phyloP scores from a whole-genome alignment of 2,329 filamentous ascomycete species.

The Sporothrix curviconia region DNA sequence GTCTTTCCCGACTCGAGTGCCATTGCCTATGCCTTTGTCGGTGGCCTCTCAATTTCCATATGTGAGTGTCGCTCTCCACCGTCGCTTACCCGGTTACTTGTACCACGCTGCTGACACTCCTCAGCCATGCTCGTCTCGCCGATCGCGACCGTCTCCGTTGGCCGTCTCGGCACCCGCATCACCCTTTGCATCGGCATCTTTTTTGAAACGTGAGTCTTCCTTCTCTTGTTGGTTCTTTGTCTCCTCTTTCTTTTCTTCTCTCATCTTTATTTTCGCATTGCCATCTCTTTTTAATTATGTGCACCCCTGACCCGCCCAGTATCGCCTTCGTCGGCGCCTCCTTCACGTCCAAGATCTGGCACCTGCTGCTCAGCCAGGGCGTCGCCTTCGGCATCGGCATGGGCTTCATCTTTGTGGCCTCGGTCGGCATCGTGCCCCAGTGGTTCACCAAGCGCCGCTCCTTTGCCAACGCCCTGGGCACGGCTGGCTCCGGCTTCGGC shows the following conservation, averaged over 20 bases:
- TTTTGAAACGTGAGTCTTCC: slow-evolving; percentile 46
- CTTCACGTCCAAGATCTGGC: slow-evolving; percentile 64
- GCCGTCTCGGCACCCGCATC: slow-evolving; percentile 54
- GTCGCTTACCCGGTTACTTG: neutral
- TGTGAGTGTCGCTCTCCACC: slow-evolving; percentile 23
- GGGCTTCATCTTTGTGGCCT: slow-evolving; percentile 67
- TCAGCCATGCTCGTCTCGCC: slow-evolving; percentile 61
- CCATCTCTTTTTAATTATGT: too few species aligned
- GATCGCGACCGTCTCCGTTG: slow-evolving; percentile 54
- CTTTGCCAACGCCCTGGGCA: slow-evolving; percentile 61
- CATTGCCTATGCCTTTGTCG: slow-evolving; percentile 71
- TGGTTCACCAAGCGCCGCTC: slow-evolving; percentile 66
- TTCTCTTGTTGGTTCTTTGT: neutral
- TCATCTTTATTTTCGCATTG: too few species aligned
- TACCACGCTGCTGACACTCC: slow-evolving; percentile 11
- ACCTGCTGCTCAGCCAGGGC: slow-evolving; percentile 69
- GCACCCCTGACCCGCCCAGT: slow-evolving; percentile 22
- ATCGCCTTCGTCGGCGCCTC: slow-evolving; percentile 62
- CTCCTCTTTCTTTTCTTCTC: neutral
- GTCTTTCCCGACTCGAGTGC: slow-evolving; percentile 57
- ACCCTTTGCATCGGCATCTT: slow-evolving; percentile 59
- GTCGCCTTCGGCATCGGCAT: slow-evolving; percentile 71
- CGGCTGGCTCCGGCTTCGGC: slow-evolving; percentile 68
- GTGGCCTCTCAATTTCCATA: slow-evolving; percentile 59
- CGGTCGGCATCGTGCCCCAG: slow-evolving; percentile 61